These are phyloP conservation scores for Pulveroboletus sp. DNA, from an alignment of 1,284 basidiomycete genomes.

Conservation along the genomic window DNA sequence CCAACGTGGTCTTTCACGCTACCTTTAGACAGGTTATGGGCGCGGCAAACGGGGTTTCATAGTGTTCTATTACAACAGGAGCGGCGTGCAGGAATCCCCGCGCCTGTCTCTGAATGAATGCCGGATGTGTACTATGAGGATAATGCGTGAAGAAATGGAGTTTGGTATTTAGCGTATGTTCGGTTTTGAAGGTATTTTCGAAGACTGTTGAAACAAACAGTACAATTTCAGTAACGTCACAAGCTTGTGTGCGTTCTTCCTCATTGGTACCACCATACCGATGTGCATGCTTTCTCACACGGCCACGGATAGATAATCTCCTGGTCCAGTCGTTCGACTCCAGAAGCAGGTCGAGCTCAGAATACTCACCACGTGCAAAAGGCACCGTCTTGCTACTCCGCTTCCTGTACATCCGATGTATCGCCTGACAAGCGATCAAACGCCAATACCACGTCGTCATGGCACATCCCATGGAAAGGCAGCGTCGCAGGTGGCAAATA, in stretches of 20 bases:
- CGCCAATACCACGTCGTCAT: not conserved
- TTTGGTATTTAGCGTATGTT: too few species aligned
- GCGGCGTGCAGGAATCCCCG: too few species aligned
- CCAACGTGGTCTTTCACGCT: not conserved
- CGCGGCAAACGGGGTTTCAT: not conserved
- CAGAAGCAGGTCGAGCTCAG: not conserved
- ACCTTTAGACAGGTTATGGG: not conserved
- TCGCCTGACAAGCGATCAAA: not conserved
- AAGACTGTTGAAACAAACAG: too few species aligned
- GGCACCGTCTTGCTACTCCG: not conserved
- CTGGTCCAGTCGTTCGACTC: not conserved
- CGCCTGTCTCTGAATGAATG: too few species aligned
- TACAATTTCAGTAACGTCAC: too few species aligned
- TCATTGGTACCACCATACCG: too few species aligned
- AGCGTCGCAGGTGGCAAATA: slow-evolving; percentile 3
- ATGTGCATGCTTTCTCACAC: too few species aligned
- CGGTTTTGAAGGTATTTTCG: too few species aligned
- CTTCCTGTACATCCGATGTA: not conserved
- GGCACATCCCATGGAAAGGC: slow-evolving; percentile 1
- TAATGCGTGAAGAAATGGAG: too few species aligned
- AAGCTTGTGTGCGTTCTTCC: too few species aligned
- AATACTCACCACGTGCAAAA: not conserved
- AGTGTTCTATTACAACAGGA: too few species aligned
- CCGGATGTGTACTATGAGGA: too few species aligned
- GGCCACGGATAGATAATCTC: not conserved